Evolutionary conservation across 345 rosid species (phyloP), one percentile per base, ranked within the genome.

Genomic region (Euphorbia peplus): DNA sequence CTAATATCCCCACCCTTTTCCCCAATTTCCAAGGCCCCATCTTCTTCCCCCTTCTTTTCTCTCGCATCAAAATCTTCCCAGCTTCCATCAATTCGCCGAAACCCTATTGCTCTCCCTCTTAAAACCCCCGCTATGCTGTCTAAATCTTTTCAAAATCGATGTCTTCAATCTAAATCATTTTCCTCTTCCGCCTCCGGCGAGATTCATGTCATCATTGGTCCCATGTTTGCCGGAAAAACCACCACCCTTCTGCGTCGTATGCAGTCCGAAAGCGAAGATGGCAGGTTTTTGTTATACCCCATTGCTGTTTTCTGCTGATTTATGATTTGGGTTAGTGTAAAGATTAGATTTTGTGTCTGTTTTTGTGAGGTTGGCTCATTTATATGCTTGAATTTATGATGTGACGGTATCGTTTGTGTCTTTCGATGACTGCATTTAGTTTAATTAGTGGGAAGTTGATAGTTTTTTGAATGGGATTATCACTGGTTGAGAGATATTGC

Each of bases 211-310:
- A 85, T 90, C 22, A 85, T 88, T 11, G 98, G 83, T 26, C 87
- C 91, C 19, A 83, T 84, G 91, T 90, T 87, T 61, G 81, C 96
- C 55, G 93, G 87, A 8, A 86, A 87, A 67, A 90, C 98, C 5
- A 87, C 90, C 67, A 74, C 81, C 0, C 88, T 90, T 73, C 93
- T 93, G 25, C 90, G 81, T 28, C 83, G 92, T 26, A 79, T 90
- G 60, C 87, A 86, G 35, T 32, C 82, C 6, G 93, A 88, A 73
- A 83, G 73, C 64, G 62, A 63, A 47, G 76, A 66, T 39, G 81
- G 78, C 86, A 93, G 98, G 96, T 90, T 75, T 57, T 60, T n/a
- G n/a, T n/a, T 39, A 2, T 30, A 28, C 35, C 18, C 52, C 42
- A 53, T 24, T 6, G 18, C 66, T 26, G 10, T 58, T 56, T 62